Evolutionary conservation across 495 filamentous ascomycete species (phyloP), one percentile per base, ranked within the genome.

Genomic region (Annulohypoxylon bovei): DNA sequence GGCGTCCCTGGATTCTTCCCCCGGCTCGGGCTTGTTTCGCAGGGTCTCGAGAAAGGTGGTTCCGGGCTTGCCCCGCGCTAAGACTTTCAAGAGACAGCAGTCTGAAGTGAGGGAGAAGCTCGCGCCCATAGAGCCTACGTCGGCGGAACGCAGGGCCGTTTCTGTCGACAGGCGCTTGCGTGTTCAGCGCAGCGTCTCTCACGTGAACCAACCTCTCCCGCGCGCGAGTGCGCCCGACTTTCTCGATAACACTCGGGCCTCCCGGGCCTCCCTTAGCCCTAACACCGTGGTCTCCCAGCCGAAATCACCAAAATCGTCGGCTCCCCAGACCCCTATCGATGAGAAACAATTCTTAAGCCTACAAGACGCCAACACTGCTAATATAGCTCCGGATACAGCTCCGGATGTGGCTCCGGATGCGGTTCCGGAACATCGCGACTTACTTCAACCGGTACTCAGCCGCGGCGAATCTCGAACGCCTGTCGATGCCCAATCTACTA

Each of bases 41-140:
- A 85, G 88, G 65, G 75, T 88, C 35, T 90, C 91, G 14, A 81
- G 90, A 67, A 90, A 86, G 66, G 93, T 93, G 1, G 88, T 95
- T n/a, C 91, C 93, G 8, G 90, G 90, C 14, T 81, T 96, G 39
- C 92, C 94, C 33, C 86, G 92, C 59, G 81, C 89, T 9, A 84
- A 88, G 55, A 94, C 92, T 3, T 93, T 94, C 78, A 91, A 89
- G 77, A 86, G 93, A 72, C 93, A 94, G 73, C 87, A 90, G 72
- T 93, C 92, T 23, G 94, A 97, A 77, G 84, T 84, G 63, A 85
- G 92, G 67, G 89, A 94, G 68, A 89, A 86, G 63, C 83, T 96
- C 25, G 84, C 89, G 52, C 89, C 91, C 25, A 78, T 87, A 27
- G 81, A 88, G 6, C 85, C 87, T 9, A 83, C 84, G 56, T 61